A percentile compares a stretch with the other conserved stretches of the same genome.
Conservation (phyloP, 805 yeast genomes). For the Starmerella ratchasimensis region DNA sequence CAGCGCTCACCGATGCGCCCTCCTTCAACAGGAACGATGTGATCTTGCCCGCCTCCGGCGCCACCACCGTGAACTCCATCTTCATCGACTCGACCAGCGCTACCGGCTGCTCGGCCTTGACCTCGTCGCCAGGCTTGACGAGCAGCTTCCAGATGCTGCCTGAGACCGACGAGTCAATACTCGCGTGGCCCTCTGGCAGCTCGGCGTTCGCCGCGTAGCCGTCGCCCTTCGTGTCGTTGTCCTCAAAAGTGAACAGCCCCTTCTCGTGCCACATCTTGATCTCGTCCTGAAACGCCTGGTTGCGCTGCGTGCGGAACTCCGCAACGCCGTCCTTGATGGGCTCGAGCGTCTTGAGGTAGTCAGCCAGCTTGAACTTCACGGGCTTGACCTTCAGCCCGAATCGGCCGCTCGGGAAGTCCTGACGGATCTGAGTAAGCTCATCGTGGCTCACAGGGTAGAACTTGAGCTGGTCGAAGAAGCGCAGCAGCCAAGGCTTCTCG, state of each 20-base stretch:
- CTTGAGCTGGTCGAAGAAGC: constrained; percentile 88
- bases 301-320: constrained; percentile 30
- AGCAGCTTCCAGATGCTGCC: constrained; percentile 91
- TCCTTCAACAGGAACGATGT: neutral
- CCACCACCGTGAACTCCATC: constrained; percentile 82
- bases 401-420: constrained; percentile 66
- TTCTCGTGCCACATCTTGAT: constrained; percentile 42
- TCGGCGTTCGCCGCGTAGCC: constrained; percentile 33
- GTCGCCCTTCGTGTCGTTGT: constrained; percentile 21
- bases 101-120: constrained; percentile 61
- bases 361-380: constrained; percentile 65
- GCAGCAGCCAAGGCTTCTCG: constrained; percentile 79
- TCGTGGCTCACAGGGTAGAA: constrained; percentile 87
- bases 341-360: constrained; percentile 66
- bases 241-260: constrained; percentile 51
- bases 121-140: constrained; percentile 64
- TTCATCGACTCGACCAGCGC: constrained; percentile 96
- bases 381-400: constrained; percentile 64
- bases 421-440: constrained; percentile 58
- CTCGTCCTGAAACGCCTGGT: neutral
- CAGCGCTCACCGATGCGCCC: neutral
- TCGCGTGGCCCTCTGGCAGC: constrained; percentile 62
- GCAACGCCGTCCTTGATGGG: constrained; percentile 59
- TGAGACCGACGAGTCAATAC: constrained; percentile 83
- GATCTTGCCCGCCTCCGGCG: constrained; percentile 33